A percentile compares a stretch with the other conserved stretches of the same genome.
Conservation (phyloP, 345 rosid species). For the Moricandia arvensis region DNA sequence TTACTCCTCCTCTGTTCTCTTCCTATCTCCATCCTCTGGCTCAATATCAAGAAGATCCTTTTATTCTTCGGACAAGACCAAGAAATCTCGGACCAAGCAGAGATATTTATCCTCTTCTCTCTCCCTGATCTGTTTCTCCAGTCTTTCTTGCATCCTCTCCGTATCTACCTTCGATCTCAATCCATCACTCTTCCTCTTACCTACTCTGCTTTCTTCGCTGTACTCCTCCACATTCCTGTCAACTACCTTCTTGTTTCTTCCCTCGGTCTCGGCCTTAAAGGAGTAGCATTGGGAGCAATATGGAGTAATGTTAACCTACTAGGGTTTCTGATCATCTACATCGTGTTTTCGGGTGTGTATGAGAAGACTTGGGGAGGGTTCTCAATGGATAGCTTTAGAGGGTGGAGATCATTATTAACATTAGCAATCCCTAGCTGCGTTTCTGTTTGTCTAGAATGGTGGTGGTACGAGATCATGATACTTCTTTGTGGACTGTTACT, state of each 20-base stretch:
- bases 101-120: constrained; percentile 60
- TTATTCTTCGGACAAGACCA: constrained; percentile 60
- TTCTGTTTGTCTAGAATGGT: constrained; percentile 94
- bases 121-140: constrained; percentile 74
- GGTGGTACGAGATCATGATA: constrained; percentile 98
- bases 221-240: constrained; percentile 68
- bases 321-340: constrained; percentile 51
- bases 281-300: constrained; percentile 65
- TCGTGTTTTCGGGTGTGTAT: constrained; percentile 55
- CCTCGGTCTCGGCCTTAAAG: constrained; percentile 65
- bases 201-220: constrained; percentile 54
- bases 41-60: constrained; percentile 66
- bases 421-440: constrained; percentile 82
- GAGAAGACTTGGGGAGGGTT: constrained; percentile 65
- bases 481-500: constrained; percentile 65
- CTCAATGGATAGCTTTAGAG: constrained; percentile 54
- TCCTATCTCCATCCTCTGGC: constrained; percentile 66
- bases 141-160: constrained; percentile 71
- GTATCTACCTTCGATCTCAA: constrained; percentile 77
- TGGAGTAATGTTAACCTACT: constrained; percentile 73
- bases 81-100: constrained; percentile 61
- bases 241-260: constrained; percentile 58
- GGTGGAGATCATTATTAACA: constrained; percentile 54
- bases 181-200: constrained; percentile 71
- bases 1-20: constrained; percentile 60